Conservation (phyloP, 495 filamentous ascomycete species). For the Xylaria sp. region DNA sequence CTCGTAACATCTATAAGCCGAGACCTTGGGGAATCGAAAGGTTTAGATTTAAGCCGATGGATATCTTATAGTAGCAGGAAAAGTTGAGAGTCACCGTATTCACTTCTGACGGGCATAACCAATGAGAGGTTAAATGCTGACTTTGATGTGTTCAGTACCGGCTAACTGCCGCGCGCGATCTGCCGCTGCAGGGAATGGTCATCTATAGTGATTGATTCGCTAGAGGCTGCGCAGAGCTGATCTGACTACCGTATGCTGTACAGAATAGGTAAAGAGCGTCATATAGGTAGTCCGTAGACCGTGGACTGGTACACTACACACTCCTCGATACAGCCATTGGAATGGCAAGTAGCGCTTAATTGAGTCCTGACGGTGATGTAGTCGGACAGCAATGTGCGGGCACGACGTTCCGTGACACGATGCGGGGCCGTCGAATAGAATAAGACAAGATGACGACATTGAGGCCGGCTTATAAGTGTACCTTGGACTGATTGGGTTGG, state of each 20-base stretch:
- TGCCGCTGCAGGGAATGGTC: background rate
- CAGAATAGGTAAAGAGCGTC: background rate
- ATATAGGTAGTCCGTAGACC: too few species aligned
- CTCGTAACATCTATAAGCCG: too few species aligned
- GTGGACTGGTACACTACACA: background rate
- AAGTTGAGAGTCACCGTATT: background rate
- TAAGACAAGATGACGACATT: slow-evolving; percentile 10
- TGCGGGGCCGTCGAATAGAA: background rate
- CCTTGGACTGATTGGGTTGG: background rate
- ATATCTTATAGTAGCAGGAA: background rate
- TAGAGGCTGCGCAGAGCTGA: background rate
- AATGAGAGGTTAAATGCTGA: background rate
- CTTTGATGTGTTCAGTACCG: slow-evolving; percentile 1
- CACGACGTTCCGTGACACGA: background rate
- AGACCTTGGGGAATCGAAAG: background rate
- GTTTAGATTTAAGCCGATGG: background rate
- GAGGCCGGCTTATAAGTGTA: background rate
- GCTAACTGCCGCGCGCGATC: slow-evolving; percentile 17
- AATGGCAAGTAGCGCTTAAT: slow-evolving; percentile 9
- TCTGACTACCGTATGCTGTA: background rate
- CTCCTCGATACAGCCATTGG: background rate
- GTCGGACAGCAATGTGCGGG: slow-evolving; percentile 2
- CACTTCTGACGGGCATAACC: background rate
- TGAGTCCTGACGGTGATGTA: background rate
- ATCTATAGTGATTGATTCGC: slow-evolving; percentile 12